phyloP scores from a whole-genome alignment of 768 basidiomycete genomes.

The Calocybe indica region DNA sequence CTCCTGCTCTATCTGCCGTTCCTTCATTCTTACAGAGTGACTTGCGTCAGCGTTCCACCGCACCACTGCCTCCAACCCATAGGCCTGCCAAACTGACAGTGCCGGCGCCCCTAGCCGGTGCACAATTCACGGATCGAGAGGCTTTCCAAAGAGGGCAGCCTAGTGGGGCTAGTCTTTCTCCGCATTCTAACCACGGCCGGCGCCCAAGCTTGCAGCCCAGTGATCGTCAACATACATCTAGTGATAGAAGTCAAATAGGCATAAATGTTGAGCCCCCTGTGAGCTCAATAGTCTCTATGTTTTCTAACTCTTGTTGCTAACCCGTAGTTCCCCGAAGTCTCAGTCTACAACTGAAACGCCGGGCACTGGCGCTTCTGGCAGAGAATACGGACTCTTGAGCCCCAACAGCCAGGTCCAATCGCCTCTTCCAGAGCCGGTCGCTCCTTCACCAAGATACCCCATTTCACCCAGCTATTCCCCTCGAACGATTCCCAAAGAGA shows the following conservation, averaged over 20 bases:
- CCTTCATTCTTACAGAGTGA: no score
- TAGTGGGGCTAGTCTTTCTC: no score
- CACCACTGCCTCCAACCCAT: neutral
- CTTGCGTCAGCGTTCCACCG: slow-evolving; percentile 3
- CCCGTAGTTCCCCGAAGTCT: slow-evolving; percentile 7
- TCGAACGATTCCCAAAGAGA: no score
- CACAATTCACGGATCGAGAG: no score
- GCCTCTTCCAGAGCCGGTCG: slow-evolving; percentile 2
- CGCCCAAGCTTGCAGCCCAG: neutral
- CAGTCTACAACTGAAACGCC: slow-evolving; percentile 12
- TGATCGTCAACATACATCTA: neutral
- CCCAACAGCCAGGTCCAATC: slow-evolving; percentile 1
- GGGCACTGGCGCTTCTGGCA: slow-evolving; percentile 5
- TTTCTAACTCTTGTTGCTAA: neutral
- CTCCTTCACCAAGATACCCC: slow-evolving; percentile 1
- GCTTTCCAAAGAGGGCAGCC: no score
- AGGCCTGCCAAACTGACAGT: slow-evolving; percentile 14
- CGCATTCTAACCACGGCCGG: no score
- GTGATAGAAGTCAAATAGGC: slow-evolving; percentile 1
- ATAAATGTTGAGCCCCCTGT: slow-evolving; percentile 16
- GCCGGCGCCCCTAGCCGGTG: slow-evolving; percentile 10
- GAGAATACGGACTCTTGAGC: slow-evolving; percentile 6
- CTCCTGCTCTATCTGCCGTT: no score
- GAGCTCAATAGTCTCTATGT: neutral
- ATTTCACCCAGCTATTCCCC: no score